Conservation (phyloP, 2,329 filamentous ascomycete species). For the Xylariaceae sp. region DNA sequence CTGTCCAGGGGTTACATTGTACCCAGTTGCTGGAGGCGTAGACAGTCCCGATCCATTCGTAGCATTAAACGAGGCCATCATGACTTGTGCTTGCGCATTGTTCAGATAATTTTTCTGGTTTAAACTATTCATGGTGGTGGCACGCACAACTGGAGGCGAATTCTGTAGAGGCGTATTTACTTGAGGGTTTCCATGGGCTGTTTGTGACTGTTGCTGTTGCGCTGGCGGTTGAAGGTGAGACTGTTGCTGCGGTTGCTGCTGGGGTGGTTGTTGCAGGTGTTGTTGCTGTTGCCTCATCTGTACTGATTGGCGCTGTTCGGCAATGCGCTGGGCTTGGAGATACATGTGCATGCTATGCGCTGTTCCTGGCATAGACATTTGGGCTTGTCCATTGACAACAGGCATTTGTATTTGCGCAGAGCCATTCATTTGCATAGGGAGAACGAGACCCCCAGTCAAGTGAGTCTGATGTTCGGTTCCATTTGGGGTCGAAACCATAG, state of each 20-base stretch:
- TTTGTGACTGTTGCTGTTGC: constrained; percentile 21
- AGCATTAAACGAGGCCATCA: constrained; percentile 48
- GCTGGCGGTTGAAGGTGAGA: constrained; percentile 13
- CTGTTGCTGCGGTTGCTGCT: constrained; percentile 25
- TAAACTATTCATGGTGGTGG: constrained; percentile 41
- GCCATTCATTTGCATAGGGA: constrained; percentile 57
- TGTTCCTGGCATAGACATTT: constrained; percentile 51
- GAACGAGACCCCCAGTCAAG: constrained; percentile 48
- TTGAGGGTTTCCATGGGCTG: constrained; percentile 37
- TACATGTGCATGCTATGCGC: constrained; percentile 53
- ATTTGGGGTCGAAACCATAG: constrained; percentile 44
- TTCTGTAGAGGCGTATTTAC: constrained; percentile 33
- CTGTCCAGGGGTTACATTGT: constrained; percentile 45
- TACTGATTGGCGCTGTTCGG: constrained; percentile 56
- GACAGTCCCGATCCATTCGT: constrained; percentile 42
- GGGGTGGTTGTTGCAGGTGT: constrained; percentile 29
- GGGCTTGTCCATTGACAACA: constrained; percentile 52
- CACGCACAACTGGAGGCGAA: constrained; percentile 43
- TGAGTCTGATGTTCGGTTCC: constrained; percentile 47
- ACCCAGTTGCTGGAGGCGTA: constrained; percentile 42
- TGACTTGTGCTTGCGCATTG: constrained; percentile 50
- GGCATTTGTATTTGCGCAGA: constrained; percentile 69
- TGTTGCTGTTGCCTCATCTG: constrained; percentile 42
- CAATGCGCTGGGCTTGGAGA: constrained; percentile 61
- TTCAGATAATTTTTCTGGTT: constrained; percentile 52